phyloP scores from a whole-genome alignment of 495 filamentous ascomycete genomes.

The Daldinia caldariorum region DNA sequence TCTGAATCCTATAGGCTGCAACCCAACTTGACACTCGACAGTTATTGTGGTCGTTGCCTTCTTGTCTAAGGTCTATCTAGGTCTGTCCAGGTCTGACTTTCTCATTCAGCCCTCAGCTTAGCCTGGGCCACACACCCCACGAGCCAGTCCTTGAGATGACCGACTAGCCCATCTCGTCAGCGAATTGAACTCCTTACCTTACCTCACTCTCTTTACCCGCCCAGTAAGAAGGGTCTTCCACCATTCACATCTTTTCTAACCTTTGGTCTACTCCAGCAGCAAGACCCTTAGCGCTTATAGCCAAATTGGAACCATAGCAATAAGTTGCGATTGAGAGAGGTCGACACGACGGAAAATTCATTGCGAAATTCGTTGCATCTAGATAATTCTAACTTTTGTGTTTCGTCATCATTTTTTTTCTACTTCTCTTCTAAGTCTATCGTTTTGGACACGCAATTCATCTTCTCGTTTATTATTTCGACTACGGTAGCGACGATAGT shows the following conservation, averaged over 20 bases:
- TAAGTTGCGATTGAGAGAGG: conserved; percentile 20
- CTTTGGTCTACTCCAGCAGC: conserved; percentile 26
- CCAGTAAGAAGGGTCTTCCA: conserved; percentile 30
- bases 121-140: conserved; percentile 15
- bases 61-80: too few relatives aligned
- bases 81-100: conserved; percentile 11
- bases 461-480: conserved; percentile 31
- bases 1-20: conserved; percentile 41
- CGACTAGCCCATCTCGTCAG: conserved; percentile 42
- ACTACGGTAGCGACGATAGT: conserved; percentile 28
- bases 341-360: conserved; percentile 6
- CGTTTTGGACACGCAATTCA: conserved; percentile 20
- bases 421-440: conserved; percentile 22
- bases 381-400: conserved; percentile 23
- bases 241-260: conserved; percentile 42
- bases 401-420: conserved; percentile 23
- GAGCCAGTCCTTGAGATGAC: conserved; percentile 18
- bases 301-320: conserved; percentile 24
- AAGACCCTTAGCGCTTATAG: conserved; percentile 34
- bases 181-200: conserved; percentile 45
- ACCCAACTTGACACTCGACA: conserved; percentile 26
- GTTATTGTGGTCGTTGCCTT: conserved; percentile 18
- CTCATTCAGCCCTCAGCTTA: conserved; percentile 41
- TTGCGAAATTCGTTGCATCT: conserved; percentile 11
- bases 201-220: conserved; percentile 42